These are phyloP conservation scores for Geotrichum klebahnii DNA, from an alignment of 1,139 yeast genomes.

Conservation along the genomic window DNA sequence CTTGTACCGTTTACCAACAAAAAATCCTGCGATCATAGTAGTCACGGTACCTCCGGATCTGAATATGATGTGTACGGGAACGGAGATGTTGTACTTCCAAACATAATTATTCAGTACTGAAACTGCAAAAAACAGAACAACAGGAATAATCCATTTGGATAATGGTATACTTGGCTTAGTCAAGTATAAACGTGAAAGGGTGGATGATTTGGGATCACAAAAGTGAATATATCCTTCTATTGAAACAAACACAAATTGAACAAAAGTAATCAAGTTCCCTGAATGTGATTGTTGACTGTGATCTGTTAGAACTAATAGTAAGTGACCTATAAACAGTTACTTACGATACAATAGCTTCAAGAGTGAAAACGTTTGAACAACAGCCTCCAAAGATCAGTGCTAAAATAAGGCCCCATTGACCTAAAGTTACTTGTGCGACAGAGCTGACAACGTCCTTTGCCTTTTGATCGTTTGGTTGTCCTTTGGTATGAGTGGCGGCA, in stretches of 20 bases:
- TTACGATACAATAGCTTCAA: conserved; percentile 51
- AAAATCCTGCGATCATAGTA: conserved; percentile 56
- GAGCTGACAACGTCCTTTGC: conserved; percentile 8
- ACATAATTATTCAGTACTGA: conserved; percentile 58
- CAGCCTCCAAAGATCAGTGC: conserved; percentile 66
- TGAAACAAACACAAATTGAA: conserved; percentile 57
- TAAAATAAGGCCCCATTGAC: conserved; percentile 30
- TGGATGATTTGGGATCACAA: conserved; percentile 34
- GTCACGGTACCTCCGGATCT: conserved; percentile 63
- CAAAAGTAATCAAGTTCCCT: conserved; percentile 55
- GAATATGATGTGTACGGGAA: conserved; percentile 65
- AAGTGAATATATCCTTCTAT: conserved; percentile 44
- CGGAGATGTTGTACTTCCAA: conserved; percentile 54
- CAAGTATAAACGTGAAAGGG: conserved; percentile 36
- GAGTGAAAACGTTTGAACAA: conserved; percentile 61
- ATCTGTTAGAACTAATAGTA: background rate
- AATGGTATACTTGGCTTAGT: conserved; percentile 44
- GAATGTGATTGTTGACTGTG: conserved; percentile 37
- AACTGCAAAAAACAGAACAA: conserved; percentile 49
- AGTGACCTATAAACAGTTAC: background rate
- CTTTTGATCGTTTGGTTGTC: background rate
- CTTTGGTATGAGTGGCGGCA: background rate
- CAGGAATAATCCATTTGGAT: conserved; percentile 47
- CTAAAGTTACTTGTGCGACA: conserved; percentile 18
- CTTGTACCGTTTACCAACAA: conserved; percentile 41